phyloP scores from a whole-genome alignment of 768 basidiomycete genomes.

The Podaxis pistillaris region DNA sequence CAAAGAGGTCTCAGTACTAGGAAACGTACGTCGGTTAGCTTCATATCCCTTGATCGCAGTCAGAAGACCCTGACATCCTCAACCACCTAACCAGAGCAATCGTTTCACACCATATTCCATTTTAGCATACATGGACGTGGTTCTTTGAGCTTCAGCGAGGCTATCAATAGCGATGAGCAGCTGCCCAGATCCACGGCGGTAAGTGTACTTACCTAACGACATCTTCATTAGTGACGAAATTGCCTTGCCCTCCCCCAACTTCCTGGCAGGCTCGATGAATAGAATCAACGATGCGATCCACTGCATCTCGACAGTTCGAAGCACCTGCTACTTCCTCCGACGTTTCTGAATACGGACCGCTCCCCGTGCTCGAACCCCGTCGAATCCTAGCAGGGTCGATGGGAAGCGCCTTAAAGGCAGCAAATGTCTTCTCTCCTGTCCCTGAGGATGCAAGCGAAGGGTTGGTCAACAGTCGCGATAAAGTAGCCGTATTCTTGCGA shows the following conservation, averaged over 20 bases:
- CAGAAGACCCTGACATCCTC: constrained; percentile 5
- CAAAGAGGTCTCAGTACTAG: too few relatives aligned
- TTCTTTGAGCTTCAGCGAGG: constrained; percentile 76
- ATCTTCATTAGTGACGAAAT: constrained; percentile 63
- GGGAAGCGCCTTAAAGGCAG: constrained; percentile 79
- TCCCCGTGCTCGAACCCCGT: constrained; percentile 45
- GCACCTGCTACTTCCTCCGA: constrained; percentile 63
- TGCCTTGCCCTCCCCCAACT: constrained; percentile 42
- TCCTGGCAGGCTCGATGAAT: constrained; percentile 69
- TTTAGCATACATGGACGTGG: constrained; percentile 86
- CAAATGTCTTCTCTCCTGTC: constrained; percentile 45
- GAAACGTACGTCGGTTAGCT: not conserved
- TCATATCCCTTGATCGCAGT: not conserved
- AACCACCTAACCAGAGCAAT: constrained; percentile 84
- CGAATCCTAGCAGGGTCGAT: constrained; percentile 59
- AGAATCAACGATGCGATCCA: constrained; percentile 69
- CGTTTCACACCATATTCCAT: constrained; percentile 94
- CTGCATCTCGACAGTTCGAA: constrained; percentile 72
- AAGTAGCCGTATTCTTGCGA: constrained; percentile 8
- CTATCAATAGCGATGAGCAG: constrained; percentile 34
- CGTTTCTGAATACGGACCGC: constrained; percentile 46
- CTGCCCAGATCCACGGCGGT: not conserved
- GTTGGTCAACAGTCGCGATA: constrained; percentile 36
- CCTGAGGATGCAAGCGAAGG: constrained; percentile 22
- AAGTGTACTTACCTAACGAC: constrained; percentile 67